Conservation (phyloP, 306 rosid species). For the Alnus glutinosa region DNA sequence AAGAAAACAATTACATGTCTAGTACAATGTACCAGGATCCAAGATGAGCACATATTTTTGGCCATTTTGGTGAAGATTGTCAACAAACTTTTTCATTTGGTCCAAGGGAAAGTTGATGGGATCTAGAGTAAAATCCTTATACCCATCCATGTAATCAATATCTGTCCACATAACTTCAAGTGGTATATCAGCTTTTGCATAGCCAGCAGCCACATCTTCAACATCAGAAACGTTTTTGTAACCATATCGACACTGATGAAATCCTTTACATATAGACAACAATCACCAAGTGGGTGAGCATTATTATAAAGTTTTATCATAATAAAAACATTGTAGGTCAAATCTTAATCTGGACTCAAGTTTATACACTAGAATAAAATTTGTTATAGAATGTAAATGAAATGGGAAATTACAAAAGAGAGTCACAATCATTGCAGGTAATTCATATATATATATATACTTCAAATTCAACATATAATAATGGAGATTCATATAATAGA, state of each 20-base stretch:
- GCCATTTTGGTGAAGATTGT: constrained; percentile 65
- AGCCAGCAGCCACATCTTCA: constrained; percentile 64
- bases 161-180: constrained; percentile 97
- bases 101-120: constrained; percentile 76
- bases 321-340: neutral
- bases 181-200: constrained; percentile 70
- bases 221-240: constrained; percentile 73
- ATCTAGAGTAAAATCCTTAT: constrained; percentile 84
- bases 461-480: no score
- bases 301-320: neutral
- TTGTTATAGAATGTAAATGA: no score
- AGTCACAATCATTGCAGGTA: no score
- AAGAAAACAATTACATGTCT: neutral
- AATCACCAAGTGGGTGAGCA: constrained; percentile 15
- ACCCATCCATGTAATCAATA: constrained; percentile 91
- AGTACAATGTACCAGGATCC: constrained; percentile 69
- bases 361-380: neutral
- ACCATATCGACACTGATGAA: constrained; percentile 85
- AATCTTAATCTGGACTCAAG: neutral
- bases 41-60: constrained; percentile 79
- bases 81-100: constrained; percentile 57
- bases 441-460: no score
- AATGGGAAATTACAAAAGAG: no score
- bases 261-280: constrained; percentile 48
- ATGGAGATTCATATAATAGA: no score